phyloP scores from a whole-genome alignment of 148 eudicot species.

The Beta vulgaris region DNA sequence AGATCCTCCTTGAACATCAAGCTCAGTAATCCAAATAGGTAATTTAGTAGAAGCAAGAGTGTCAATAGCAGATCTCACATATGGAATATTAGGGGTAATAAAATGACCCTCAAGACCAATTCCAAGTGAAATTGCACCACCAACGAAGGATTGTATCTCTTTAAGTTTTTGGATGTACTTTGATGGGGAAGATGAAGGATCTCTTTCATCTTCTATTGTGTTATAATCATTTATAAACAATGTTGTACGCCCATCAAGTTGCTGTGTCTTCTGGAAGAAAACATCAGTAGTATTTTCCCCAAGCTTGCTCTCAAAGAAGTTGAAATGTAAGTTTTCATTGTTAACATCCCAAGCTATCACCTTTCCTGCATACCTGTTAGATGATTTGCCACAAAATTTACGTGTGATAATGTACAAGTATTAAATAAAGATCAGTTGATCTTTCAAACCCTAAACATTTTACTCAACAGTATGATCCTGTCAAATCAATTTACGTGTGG shows the following conservation, averaged over 20 bases:
- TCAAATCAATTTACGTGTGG: too few species aligned
- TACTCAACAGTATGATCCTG: too few species aligned
- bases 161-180: conserved; percentile 37
- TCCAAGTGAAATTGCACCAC: conserved; percentile 10
- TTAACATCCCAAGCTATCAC: conserved; percentile 63
- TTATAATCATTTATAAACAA: conserved; percentile 60
- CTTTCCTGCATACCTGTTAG: conserved; percentile 23
- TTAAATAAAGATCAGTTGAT: too few species aligned
- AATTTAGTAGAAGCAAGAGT: conserved; percentile 31
- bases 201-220: conserved; percentile 43
- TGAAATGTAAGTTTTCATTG: conserved; percentile 53
- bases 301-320: conserved; percentile 35
- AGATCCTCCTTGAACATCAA: conserved; percentile 35
- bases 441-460: too few species aligned
- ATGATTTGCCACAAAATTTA: neutral
- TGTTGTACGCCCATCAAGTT: conserved; percentile 22
- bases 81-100: conserved; percentile 29
- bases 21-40: conserved; percentile 52
- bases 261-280: conserved; percentile 23
- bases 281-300: conserved; percentile 22
- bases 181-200: conserved; percentile 32
- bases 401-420: too few species aligned
- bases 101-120: conserved; percentile 51
- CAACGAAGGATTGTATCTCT: conserved; percentile 18
- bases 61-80: conserved; percentile 43